A percentile compares a stretch with the other conserved stretches of the same genome.
phyloP scores from a whole-genome alignment of 371 early-diverging fungal species.

The Haplosporangium sp. region DNA sequence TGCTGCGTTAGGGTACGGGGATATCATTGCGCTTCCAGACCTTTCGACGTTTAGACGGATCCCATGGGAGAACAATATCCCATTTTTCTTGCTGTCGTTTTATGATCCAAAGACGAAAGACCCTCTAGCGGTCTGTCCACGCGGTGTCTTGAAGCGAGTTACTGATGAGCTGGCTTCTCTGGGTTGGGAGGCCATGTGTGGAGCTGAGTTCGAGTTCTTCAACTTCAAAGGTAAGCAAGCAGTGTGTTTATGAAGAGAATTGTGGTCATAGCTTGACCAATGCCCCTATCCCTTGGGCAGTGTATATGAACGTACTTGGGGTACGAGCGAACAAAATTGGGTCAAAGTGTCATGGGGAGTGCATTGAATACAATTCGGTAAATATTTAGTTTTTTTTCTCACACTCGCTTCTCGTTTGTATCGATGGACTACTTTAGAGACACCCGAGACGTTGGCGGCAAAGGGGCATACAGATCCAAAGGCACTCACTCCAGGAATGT shows the following conservation, averaged over 20 bases:
- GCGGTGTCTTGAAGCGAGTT: constrained; percentile 69
- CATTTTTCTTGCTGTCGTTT: constrained; percentile 81
- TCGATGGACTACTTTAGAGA: constrained; percentile 63
- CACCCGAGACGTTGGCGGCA: constrained; percentile 66
- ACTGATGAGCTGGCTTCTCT: constrained; percentile 53
- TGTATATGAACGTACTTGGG: too few species aligned
- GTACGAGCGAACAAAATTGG: too few species aligned
- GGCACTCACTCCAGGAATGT: constrained; percentile 83
- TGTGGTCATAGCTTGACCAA: background rate
- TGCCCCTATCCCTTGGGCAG: too few species aligned
- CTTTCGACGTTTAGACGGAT: constrained; percentile 72
- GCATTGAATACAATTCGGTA: too few species aligned
- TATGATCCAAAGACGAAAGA: constrained; percentile 64
- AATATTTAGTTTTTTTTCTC: background rate
- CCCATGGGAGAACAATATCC: constrained; percentile 82
- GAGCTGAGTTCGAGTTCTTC: constrained; percentile 87
- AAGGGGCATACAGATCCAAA: constrained; percentile 66
- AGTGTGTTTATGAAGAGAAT: background rate
- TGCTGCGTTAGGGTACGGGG: constrained; percentile 61
- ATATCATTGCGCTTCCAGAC: constrained; percentile 80
- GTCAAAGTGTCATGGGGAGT: too few species aligned
- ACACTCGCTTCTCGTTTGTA: background rate
- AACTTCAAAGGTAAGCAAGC: constrained; percentile 76
- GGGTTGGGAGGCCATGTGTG: constrained; percentile 72
- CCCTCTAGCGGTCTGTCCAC: constrained; percentile 76